Base-by-base conservation (phyloP, 2,329 filamentous ascomycete genomes). In the Acarospora socialis region DNA sequence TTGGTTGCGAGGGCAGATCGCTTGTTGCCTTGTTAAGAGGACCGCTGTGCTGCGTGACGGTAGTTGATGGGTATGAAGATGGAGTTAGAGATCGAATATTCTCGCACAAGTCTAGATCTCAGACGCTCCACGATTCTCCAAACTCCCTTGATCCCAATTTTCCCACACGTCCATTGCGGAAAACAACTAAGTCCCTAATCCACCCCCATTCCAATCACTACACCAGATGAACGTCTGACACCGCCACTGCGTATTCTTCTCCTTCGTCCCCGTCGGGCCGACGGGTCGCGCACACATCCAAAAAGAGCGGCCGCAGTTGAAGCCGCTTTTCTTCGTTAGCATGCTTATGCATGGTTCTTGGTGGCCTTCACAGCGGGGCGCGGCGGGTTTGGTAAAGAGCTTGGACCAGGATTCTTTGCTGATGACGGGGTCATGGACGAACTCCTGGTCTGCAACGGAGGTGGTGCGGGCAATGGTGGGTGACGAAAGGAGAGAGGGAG, bases 361-460 rank as follows among this genome's bases (percentile, higher is more conserved):
- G 49, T 98, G 90, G 28, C 60, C 58, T 45, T 94, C 84, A 50
- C 90, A 98, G 35, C 68, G 70, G 1, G 90, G 90, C 1, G 72
- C 65, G 2, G 71, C 59, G 35, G 79, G 75, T 52, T 78, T 83
- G 10, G 76, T 71, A 39, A 95, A 76, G 9, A 95, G 64, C 50
- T 78, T 84, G 4, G 73, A 76, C 90, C 90, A 95, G 14, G 77
- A 78, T 48, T 90, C 78, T 51, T 82, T 87, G 27, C 70, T 69
- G 38, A 70, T 65, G 30, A 83, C 72, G 0, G 78, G 76, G 43
- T 86, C 80, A 17, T 59, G 49, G 38, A 78, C 63, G 2, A 71
- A 61, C 34, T 53, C 62, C 6, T 56, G 61, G 43, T 35, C 47
- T 36, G 50, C 48, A 17, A 52, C 47, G 28, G 47, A 43, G 19